Conservation (phyloP, 2,329 filamentous ascomycete genomes). For the Simplicillium aogashimaense region DNA sequence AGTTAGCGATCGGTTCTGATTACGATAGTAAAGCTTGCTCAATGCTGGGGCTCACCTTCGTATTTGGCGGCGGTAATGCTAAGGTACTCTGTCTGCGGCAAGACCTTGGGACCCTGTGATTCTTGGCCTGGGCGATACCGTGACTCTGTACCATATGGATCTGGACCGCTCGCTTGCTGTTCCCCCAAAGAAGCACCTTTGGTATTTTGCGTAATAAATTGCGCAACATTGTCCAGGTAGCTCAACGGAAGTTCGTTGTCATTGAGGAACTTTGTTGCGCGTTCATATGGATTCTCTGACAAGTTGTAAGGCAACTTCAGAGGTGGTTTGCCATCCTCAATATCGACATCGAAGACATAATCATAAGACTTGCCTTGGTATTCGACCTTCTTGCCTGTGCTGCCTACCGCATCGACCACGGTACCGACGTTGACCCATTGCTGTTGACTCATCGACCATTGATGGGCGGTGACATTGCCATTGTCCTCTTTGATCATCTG, state of each 20-base stretch:
- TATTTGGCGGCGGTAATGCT: slow-evolving; percentile 66
- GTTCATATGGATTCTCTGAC: slow-evolving; percentile 85
- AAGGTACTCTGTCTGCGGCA: slow-evolving; percentile 75
- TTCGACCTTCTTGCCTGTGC: slow-evolving; percentile 66
- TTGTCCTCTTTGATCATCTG: slow-evolving; percentile 81
- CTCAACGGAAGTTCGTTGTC: slow-evolving; percentile 80
- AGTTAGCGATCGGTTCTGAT: slow-evolving; percentile 5
- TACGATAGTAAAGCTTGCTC: slow-evolving; percentile 5
- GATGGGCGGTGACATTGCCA: slow-evolving; percentile 75
- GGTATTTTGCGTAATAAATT: slow-evolving; percentile 87
- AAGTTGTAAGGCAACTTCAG: slow-evolving; percentile 92
- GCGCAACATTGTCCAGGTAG: slow-evolving; percentile 85
- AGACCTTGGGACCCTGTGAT: slow-evolving; percentile 39
- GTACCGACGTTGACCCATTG: slow-evolving; percentile 89
- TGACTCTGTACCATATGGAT: slow-evolving; percentile 70
- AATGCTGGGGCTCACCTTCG: slow-evolving; percentile 32
- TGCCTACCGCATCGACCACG: slow-evolving; percentile 81
- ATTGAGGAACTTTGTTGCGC: slow-evolving; percentile 80
- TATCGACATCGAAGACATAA: slow-evolving; percentile 93
- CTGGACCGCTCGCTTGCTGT: slow-evolving; percentile 39
- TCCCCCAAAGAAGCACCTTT: slow-evolving; percentile 76
- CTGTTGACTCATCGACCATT: slow-evolving; percentile 64
- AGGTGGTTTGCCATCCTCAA: slow-evolving; percentile 86
- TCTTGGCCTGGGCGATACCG: slow-evolving; percentile 67
- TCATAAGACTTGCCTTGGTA: slow-evolving; percentile 86